Base-by-base conservation (phyloP, 164 flowering plant genomes). In the Tetracentron sinense region DNA sequence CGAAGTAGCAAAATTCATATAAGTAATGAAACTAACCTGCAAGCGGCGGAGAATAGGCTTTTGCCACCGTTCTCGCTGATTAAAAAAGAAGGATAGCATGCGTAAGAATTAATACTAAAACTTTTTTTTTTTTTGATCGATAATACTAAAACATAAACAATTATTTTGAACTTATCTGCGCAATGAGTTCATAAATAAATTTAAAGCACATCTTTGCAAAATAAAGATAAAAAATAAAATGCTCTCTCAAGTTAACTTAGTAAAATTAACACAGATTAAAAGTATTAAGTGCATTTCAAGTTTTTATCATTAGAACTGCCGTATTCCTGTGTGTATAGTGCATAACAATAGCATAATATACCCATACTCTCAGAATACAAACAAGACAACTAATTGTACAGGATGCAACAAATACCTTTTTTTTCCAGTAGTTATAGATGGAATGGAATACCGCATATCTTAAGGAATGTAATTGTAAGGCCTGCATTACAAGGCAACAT, bases 21-120 rank as follows among this genome's bases (percentile, higher is more conserved):
- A 22, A 55, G 26, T 5, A 23, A 61, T 11, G 29, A 47, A 50
- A 70, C 82, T 63, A 62, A 93, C 98, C 96, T 93, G 98, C 76
- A 94, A 78, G 15, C 92, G 87, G 51, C 99, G 96, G 50, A 95
- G 77, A 64, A 92, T 64, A 68, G 99, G 99, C 75, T 92, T 95
- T 73, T 90, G 97, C 97, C 97, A 95, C 68, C 82, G 75, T 62
- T 90, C 94, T 49, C 99, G 86, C 99, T 94, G 95, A 42, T 4
- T 58, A 55, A 50, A 53, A 53, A 63, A 28, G 61, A 27, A 14
- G 17, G 42, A 60, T 10, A 48, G 0, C 12, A 64, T 27, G 21
- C 38, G 55, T 51, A 29, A 65, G 58, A 47, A 19, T 30, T 31
- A 60, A 54, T 17, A 47, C 42, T 28, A n/a, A n/a, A n/a, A n/a